Evolutionary conservation across 2,329 filamentous ascomycete species (phyloP), one percentile per base, ranked within the genome.

Genomic region (Diaporthe destruens): DNA sequence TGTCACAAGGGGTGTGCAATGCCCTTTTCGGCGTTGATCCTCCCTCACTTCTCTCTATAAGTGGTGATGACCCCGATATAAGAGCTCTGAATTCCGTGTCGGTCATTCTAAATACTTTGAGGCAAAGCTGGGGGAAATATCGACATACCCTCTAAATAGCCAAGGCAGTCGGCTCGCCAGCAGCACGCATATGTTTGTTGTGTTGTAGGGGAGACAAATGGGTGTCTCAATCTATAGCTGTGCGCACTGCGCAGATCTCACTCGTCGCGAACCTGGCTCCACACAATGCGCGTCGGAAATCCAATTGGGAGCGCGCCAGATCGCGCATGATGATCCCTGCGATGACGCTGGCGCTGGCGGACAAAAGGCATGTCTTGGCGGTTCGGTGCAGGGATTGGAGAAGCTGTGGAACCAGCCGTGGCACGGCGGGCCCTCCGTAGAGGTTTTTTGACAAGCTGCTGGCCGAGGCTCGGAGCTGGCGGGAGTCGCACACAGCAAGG

Each of bases 271-370:
- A 32, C 7, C 32, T 11, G 25, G 42, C 42, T 39, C 29, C 39
- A 53, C 39, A 59, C 32, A 39, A 14, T 67, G 66, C 59, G 61
- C 47, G 54, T 25, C 42, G 25, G 20, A 3, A 61, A 70, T 42
- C 68, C 47, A 67, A 53, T 59, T 18, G 25, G 53, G 3, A 36
- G 36, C 69, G 72, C 69, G 72, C 32, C 51, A 29, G 56, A 39
- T 55, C 67, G 47, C 42, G 68, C 49, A 71, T 61, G 51, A 71
- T 29, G 32, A 73, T 67, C 71, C 71, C 71, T 73, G 71, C 25
- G 56, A 69, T 61, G 54, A 59, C 47, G 71, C 71, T 69, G 56
- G 29, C 18, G 34, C 71, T 69, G 56, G 29, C 18, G 34, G 66
- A 69, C 66, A 34, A 32, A 18, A 11, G 44, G 20, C 42, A 34